Evolutionary conservation across 495 filamentous ascomycete species (phyloP).

Genomic region (Hypoxylon fuscum): DNA sequence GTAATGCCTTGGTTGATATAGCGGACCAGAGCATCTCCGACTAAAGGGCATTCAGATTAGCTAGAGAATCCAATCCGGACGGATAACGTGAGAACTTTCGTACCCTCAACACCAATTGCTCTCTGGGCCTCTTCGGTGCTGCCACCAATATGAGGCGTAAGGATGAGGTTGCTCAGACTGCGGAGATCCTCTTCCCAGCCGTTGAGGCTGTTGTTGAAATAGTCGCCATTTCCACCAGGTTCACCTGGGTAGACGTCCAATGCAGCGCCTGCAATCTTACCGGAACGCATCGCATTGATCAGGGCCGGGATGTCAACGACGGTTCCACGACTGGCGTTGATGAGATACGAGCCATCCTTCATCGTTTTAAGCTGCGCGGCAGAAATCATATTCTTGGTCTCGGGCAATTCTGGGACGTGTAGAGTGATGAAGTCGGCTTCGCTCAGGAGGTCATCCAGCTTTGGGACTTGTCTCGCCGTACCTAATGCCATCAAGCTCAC

Average conservation of each 20-base stretch:
- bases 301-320: slow-evolving; percentile 95
- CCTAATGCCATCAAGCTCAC: slow-evolving; percentile 93
- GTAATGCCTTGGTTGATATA: slow-evolving; percentile 96
- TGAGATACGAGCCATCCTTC: slow-evolving; percentile 91
- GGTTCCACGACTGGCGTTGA: slow-evolving; percentile 94
- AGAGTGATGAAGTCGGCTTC: slow-evolving; percentile 89
- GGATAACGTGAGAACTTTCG: not conserved
- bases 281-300: slow-evolving; percentile 84
- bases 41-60: slow-evolving; percentile 47
- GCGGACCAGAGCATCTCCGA: slow-evolving; percentile 82
- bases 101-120: slow-evolving; percentile 88
- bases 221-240: slow-evolving; percentile 91
- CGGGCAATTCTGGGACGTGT: slow-evolving; percentile 91
- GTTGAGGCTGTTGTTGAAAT: slow-evolving; percentile 89
- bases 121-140: slow-evolving; percentile 98
- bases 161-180: slow-evolving; percentile 87
- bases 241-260: slow-evolving; percentile 96
- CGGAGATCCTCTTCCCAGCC: slow-evolving; percentile 87
- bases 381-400: slow-evolving; percentile 91
- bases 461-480: slow-evolving; percentile 81
- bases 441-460: slow-evolving; percentile 76
- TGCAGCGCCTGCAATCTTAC: slow-evolving; percentile 92
- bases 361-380: slow-evolving; percentile 80
- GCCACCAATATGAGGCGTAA: slow-evolving; percentile 96
- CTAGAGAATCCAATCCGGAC: not conserved